These are phyloP conservation scores for Paxillus rubicundulus DNA, from an alignment of 768 basidiomycete genomes.

Conservation along the genomic window DNA sequence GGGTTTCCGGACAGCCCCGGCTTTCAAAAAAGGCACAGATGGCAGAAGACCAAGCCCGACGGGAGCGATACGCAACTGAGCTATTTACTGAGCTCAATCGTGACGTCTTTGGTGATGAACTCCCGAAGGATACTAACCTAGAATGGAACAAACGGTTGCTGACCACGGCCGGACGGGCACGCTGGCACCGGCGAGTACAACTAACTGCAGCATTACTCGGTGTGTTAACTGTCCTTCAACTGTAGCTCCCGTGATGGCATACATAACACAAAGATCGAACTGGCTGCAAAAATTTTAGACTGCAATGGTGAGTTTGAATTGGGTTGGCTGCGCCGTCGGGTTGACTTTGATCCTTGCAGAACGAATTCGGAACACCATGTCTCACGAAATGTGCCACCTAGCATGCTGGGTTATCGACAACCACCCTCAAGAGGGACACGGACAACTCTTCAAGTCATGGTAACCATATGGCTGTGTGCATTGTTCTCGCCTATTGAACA, in stretches of 20 bases:
- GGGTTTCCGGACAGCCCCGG: constrained; percentile 21
- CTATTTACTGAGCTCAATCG: constrained; percentile 63
- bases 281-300: constrained; percentile 82
- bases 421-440: constrained; percentile 70
- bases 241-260: constrained; percentile 54
- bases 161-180: constrained; percentile 70
- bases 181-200: constrained; percentile 51
- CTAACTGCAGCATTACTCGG: not conserved
- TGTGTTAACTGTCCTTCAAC: constrained; percentile 3
- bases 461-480: constrained; percentile 27
- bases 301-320: constrained; percentile 52
- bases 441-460: constrained; percentile 71
- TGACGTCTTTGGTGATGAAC: constrained; percentile 49
- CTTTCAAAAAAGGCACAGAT: constrained; percentile 41
- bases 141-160: constrained; percentile 66
- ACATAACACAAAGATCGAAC: constrained; percentile 64
- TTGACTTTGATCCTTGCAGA: constrained; percentile 40
- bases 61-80: constrained; percentile 51
- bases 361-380: constrained; percentile 75
- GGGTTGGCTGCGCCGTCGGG: not conserved
- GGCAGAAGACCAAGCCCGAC: constrained; percentile 43
- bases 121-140: constrained; percentile 55
- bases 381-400: constrained; percentile 92
- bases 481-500: not conserved
- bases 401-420: constrained; percentile 82